These are phyloP conservation scores for Erythrobasidium yunnanense DNA, from an alignment of 768 basidiomycete genomes.

Conservation along the genomic window DNA sequence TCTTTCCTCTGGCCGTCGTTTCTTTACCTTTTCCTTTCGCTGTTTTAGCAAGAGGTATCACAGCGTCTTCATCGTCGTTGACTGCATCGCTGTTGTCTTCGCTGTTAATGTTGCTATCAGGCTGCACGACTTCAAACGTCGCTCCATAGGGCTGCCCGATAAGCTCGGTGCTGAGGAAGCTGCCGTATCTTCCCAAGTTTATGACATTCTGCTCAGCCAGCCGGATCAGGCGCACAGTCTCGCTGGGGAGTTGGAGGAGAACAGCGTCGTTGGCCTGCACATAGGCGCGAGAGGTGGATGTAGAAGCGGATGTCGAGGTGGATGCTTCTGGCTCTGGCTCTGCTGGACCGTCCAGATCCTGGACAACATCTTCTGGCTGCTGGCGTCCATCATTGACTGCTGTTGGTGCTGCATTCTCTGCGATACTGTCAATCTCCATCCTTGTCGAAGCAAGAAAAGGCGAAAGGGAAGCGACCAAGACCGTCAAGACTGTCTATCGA, in stretches of 20 bases:
- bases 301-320: not conserved
- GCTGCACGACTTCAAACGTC: slow-evolving; percentile 76
- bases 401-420: not conserved
- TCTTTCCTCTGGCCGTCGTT: not conserved
- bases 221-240: slow-evolving; percentile 64
- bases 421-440: not conserved
- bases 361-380: not conserved
- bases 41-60: not conserved
- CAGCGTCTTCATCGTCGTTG: not conserved
- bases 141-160: slow-evolving; percentile 75
- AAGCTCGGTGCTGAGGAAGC: slow-evolving; percentile 63
- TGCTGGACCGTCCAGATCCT: no score
- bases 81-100: not conserved
- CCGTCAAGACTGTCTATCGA: no score
- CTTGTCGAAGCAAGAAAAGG: no score
- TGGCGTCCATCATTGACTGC: not conserved
- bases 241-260: slow-evolving; percentile 65
- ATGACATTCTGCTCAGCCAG: slow-evolving; percentile 47
- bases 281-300: not conserved
- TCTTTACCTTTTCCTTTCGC: not conserved
- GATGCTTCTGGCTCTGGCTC: not conserved
- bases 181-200: slow-evolving; percentile 72
- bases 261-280: slow-evolving; percentile 67
- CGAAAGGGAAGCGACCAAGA: no score
- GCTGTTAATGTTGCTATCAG: not conserved